A percentile compares a stretch with the other conserved stretches of the same genome.
phyloP scores from a whole-genome alignment of 2,329 filamentous ascomycete genomes.

The Neurospora sp. region DNA sequence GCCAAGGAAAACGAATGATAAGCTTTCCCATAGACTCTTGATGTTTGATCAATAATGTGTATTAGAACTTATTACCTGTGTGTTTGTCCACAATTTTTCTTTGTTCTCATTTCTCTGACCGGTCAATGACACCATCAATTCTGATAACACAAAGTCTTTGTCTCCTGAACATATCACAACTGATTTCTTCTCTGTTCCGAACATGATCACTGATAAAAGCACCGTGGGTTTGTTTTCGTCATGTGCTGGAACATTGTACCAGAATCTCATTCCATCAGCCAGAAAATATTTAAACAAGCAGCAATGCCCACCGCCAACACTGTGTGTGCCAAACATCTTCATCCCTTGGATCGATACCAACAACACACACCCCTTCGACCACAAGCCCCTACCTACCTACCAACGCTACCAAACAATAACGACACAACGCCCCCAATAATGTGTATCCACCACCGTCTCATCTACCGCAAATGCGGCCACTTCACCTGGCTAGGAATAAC shows the following conservation, averaged over 20 bases:
- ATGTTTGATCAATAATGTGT: not conserved
- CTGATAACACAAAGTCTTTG: not conserved
- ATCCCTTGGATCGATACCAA: not conserved
- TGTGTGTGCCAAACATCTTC: not conserved
- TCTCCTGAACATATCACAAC: not conserved
- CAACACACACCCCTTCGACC: not conserved
- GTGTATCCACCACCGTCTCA: constrained; percentile 16
- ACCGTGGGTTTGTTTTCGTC: not conserved
- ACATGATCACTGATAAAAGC: not conserved
- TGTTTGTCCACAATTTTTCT: not conserved
- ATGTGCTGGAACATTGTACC: not conserved
- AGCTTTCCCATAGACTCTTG: not conserved
- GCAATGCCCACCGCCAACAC: not conserved
- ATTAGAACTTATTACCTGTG: not conserved
- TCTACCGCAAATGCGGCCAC: constrained; percentile 14
- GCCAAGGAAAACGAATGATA: not conserved
- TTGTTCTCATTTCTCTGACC: not conserved
- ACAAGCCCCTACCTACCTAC: not conserved
- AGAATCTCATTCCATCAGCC: not conserved
- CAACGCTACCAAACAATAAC: not conserved
- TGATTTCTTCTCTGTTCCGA: not conserved
- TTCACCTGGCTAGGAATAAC: constrained; percentile 6
- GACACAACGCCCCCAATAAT: constrained; percentile 4
- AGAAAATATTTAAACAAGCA: not conserved
- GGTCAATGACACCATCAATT: not conserved